Evolutionary conservation across 331 rosid species (phyloP), one percentile per base, ranked within the genome.

Genomic region (Ulmus americana): DNA sequence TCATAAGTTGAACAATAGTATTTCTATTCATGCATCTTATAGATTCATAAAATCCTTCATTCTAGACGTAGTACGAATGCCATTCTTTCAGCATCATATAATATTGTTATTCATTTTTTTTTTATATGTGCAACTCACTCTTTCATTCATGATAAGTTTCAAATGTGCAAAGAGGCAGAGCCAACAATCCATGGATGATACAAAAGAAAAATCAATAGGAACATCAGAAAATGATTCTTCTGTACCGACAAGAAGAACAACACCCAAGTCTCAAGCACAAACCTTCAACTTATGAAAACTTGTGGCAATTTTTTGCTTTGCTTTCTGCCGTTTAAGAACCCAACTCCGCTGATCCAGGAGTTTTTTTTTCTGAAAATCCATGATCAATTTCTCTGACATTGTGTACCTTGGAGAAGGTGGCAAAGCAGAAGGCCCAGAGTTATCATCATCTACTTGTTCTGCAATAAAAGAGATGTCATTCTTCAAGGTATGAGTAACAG

Each of bases 241-340:
- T 39, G 20, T 10, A 35, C 2, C 35, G 35, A 28, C 13, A 56
- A 56, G 61, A 11, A 56, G 44, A 8, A 12, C 41, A 28, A 55
- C 39, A 28, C 59, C 35, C 50, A 43, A 50, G 64, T 57, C 64
- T 63, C 69, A 70, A 56, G 60, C 64, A 65, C 84, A 65, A 74
- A 94, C 99, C 97, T 87, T 95, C 65, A 87, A 81, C 86, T 85
- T 90, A 73, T 77, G 75, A 76, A 82, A 95, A 75, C 86, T 75
- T 53, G 86, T 60, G 18, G 71, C 83, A 78, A 95, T 90, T 70
- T 61, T 85, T 77, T 79, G 82, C 75, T 79, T 88, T 57, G 97
- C 72, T 77, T 90, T 84, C 57, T 80, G 96, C 76, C 82, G 97
- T 69, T 90, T 90, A 42, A 77, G 79, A 63, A 66, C 61, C 90